Evolutionary conservation across 345 rosid genomes (phyloP).

Genomic region (Murraya koenigii): DNA sequence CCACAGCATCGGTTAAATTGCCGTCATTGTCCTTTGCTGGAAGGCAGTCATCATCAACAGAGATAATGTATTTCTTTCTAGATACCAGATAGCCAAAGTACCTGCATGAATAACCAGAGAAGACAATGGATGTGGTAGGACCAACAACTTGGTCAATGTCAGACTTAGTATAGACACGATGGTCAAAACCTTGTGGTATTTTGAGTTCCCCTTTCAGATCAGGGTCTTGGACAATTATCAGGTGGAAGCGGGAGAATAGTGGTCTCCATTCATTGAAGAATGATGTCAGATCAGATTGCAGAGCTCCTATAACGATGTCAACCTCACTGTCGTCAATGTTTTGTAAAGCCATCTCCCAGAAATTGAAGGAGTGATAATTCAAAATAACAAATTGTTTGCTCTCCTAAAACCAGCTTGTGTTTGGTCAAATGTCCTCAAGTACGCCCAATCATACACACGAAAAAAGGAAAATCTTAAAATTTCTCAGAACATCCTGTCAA

Average conservation of each 20-base stretch:
- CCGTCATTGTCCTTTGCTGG: slow-evolving; percentile 79
- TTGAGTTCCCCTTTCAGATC: slow-evolving; percentile 81
- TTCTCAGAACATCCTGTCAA: slow-evolving; percentile 64
- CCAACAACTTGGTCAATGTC: slow-evolving; percentile 73
- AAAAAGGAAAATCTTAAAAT: slow-evolving; percentile 31
- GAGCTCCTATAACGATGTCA: slow-evolving; percentile 90
- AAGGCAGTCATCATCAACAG: slow-evolving; percentile 81
- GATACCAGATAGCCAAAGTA: slow-evolving; percentile 88
- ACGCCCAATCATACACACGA: not conserved
- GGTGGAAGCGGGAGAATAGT: slow-evolving; percentile 66
- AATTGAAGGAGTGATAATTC: slow-evolving; percentile 12
- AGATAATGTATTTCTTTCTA: slow-evolving; percentile 72
- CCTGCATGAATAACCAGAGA: slow-evolving; percentile 88
- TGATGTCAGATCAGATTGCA: slow-evolving; percentile 65
- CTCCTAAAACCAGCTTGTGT: slow-evolving; percentile 6
- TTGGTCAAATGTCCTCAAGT: slow-evolving; percentile 3
- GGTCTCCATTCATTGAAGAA: slow-evolving; percentile 78
- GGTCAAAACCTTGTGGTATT: slow-evolving; percentile 79
- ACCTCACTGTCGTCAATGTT: slow-evolving; percentile 63
- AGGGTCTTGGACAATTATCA: slow-evolving; percentile 90
- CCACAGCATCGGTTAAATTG: slow-evolving; percentile 63
- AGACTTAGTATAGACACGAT: slow-evolving; percentile 58
- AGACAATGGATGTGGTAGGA: slow-evolving; percentile 44
- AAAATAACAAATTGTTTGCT: slow-evolving; percentile 10
- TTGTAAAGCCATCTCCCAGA: slow-evolving; percentile 47